These are phyloP conservation scores for Herpotrichia juniperi DNA, from an alignment of 2,329 filamentous ascomycete genomes.

Conservation along the genomic window DNA sequence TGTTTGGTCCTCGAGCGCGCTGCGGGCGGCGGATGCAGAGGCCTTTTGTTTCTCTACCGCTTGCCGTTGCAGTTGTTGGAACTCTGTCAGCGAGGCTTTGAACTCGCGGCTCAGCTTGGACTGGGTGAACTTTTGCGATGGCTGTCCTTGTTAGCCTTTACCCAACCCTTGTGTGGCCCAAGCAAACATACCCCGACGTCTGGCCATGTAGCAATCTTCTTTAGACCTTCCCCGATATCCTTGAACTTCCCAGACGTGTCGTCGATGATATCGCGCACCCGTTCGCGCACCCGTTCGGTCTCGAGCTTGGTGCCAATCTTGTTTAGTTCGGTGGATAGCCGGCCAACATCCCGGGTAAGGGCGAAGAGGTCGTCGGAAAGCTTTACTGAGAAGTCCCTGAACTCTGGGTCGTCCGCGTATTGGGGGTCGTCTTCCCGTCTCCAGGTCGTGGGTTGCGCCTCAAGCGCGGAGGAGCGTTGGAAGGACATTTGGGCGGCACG, in stretches of 20 bases:
- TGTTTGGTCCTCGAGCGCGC: constrained; percentile 71
- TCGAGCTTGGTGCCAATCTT: constrained; percentile 90
- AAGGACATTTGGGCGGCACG: constrained; percentile 74
- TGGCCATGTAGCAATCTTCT: constrained; percentile 80
- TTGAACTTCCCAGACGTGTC: constrained; percentile 88
- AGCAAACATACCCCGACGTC: constrained; percentile 72
- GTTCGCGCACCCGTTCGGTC: constrained; percentile 86
- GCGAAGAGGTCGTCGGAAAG: constrained; percentile 89
- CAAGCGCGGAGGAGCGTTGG: constrained; percentile 82
- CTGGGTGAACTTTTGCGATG: constrained; percentile 94
- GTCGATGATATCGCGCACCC: constrained; percentile 85
- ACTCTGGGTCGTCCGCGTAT: constrained; percentile 92
- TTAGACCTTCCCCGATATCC: constrained; percentile 89
- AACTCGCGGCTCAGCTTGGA: constrained; percentile 95
- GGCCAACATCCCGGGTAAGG: constrained; percentile 85
- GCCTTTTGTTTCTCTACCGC: constrained; percentile 93
- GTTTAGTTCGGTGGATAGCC: constrained; percentile 81
- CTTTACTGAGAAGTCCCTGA: constrained; percentile 79
- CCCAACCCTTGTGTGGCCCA: constrained; percentile 14
- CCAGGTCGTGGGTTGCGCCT: constrained; percentile 75
- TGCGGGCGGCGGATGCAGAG: constrained; percentile 80
- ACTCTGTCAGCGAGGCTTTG: constrained; percentile 84
- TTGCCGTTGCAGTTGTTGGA: constrained; percentile 87
- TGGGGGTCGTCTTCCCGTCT: constrained; percentile 72
- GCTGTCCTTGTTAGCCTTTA: constrained; percentile 58